Conservation (phyloP, 2,329 filamentous ascomycete genomes). For the Alternaria infectoria region DNA sequence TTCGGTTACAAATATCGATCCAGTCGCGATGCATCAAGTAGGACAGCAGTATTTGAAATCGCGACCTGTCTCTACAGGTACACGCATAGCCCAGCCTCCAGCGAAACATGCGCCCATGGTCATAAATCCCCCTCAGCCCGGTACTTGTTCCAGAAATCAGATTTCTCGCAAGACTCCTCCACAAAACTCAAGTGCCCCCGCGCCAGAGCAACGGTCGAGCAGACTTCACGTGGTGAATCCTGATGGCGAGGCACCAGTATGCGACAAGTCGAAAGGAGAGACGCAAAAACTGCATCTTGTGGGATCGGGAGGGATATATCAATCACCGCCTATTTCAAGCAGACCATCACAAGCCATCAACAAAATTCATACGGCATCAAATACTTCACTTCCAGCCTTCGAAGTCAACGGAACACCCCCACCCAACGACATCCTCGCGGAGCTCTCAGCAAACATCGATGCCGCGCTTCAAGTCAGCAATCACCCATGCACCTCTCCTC, state of each 20-base stretch:
- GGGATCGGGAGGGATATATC: conserved; percentile 6
- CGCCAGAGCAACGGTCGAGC: not conserved
- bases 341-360: not conserved
- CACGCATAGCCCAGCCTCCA: not conserved
- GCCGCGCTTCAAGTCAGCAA: not conserved
- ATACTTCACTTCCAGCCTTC: not conserved
- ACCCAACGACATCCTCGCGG: conserved; percentile 16
- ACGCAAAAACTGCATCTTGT: not conserved
- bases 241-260: not conserved
- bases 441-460: conserved; percentile 26
- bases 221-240: not conserved
- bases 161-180: not conserved
- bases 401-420: conserved; percentile 17
- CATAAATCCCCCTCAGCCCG: not conserved
- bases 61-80: not conserved
- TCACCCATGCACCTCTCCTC: not conserved
- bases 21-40: not conserved
- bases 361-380: not conserved
- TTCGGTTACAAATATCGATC: not conserved
- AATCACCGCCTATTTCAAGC: not conserved
- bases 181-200: not conserved
- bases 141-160: not conserved
- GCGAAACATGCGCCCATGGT: not conserved
- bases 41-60: not conserved
- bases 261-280: not conserved